Evolutionary conservation across 257 asterid species (phyloP), one percentile per base, ranked within the genome.

Genomic region (Solanum acaule): DNA sequence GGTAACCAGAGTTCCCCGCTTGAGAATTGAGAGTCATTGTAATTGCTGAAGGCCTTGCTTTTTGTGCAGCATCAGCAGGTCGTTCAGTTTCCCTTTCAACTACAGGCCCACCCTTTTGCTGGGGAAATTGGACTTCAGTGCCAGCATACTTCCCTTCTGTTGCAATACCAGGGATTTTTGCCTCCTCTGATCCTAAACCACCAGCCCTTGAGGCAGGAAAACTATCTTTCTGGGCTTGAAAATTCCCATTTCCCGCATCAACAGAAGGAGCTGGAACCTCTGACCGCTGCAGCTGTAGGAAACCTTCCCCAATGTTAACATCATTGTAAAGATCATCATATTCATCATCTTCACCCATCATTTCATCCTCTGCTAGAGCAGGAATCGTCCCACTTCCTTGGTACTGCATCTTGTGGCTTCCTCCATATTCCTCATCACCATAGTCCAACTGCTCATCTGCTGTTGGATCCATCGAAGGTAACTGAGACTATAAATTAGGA

Each of bases 321-420:
- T 93, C 95, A 63, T 91, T 93, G 89, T 93, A 93, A 34, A 92
- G 95, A 89, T 93, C 93, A 88, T 93, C 94, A 87, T 88, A 93
- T 87, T 93, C 95, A 88, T 91, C 93, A 61, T 93, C 93, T 78
- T 93, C 94, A 8, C 92, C 93, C 49, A 91, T 91, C 94, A 93
- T 93, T 92, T 95, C 98, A 85, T 95, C 98, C 86, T 95, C 98
- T 8, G 95, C 98, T 86, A 96, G 96, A 3, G 98, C 98, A 33
- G 94, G 93, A 89, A 95, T 96, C 44, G 96, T 94, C 87, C 93
- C 98, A 87, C 93, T 92, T 72, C 91, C 95, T 90, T 93, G 96
- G 91, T 90, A 95, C 89, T 93, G 96, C 91, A 89, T 90, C 91
- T 93, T 93, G 72, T 93, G 94, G 90, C 90, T 90, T 86, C 94